Percentiles rank a stretch among this genome's conserved stretches.
phyloP scores from a whole-genome alignment of 2,329 filamentous ascomycete species.

The Ilyonectria destructans region DNA sequence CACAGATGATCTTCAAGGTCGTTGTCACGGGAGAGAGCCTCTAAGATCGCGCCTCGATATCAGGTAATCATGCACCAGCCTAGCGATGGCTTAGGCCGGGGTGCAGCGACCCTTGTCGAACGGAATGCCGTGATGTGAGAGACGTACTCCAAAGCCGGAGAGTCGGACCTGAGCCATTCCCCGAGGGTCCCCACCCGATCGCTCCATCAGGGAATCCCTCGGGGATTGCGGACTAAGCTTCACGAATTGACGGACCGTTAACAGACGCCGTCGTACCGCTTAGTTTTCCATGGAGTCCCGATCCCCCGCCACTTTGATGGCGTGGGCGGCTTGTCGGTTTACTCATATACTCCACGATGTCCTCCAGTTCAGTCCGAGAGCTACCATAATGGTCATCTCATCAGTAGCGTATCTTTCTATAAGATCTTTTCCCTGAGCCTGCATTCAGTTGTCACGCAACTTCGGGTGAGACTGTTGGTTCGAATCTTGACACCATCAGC shows the following conservation, averaged over 20 bases:
- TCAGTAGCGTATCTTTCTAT: neutral
- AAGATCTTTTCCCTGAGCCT: neutral
- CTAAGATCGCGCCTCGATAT: slow-evolving; percentile 14
- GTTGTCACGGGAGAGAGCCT: slow-evolving; percentile 1
- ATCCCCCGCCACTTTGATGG: slow-evolving; percentile 5
- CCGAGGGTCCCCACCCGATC: slow-evolving; percentile 40
- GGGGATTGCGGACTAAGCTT: slow-evolving; percentile 12
- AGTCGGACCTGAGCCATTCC: slow-evolving; percentile 38
- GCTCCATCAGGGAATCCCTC: slow-evolving; percentile 9
- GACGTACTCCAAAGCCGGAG: slow-evolving; percentile 30
- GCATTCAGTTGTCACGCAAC: slow-evolving; percentile 15
- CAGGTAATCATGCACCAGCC: slow-evolving; percentile 16
- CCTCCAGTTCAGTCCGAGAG: neutral
- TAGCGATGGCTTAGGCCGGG: neutral
- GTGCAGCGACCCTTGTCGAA: slow-evolving; percentile 10
- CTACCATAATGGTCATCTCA: neutral
- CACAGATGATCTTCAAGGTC: slow-evolving; percentile 8
- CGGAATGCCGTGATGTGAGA: slow-evolving; percentile 7
- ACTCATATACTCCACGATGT: slow-evolving; percentile 25
- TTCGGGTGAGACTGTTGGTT: neutral
- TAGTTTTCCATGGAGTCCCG: slow-evolving; percentile 13
- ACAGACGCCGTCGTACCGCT: slow-evolving; percentile 31
- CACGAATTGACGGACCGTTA: slow-evolving; percentile 30
- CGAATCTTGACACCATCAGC: neutral
- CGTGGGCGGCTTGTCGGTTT: neutral